These are phyloP conservation scores for Aureobasidium sp. DNA, from an alignment of 2,329 filamentous ascomycete species.

Conservation along the genomic window DNA sequence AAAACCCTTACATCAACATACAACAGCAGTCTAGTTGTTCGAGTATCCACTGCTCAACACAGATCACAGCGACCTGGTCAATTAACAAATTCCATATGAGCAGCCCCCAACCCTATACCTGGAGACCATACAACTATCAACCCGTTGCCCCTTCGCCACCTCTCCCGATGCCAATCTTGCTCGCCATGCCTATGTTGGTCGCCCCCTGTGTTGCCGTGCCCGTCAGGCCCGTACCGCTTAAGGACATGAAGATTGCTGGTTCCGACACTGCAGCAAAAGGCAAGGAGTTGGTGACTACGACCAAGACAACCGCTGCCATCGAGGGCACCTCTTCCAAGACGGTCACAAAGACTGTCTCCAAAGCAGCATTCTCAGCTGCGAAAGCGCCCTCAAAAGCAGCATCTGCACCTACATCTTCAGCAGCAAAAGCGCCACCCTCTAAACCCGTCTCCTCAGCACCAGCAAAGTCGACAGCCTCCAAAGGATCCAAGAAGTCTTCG, in stretches of 20 bases:
- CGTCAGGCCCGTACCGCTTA: not conserved
- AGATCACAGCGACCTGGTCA: not conserved
- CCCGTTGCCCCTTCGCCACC: constrained; percentile 12
- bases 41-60: not conserved
- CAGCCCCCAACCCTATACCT: constrained; percentile 21
- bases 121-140: constrained; percentile 23
- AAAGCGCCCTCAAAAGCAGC: not conserved
- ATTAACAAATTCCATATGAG: not conserved
- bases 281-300: not conserved
- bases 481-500: not conserved
- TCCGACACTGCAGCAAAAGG: not conserved
- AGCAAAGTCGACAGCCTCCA: not conserved
- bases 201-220: not conserved
- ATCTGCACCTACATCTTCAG: not conserved
- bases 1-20: not conserved
- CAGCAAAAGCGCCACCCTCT: not conserved
- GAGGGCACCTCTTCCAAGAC: not conserved
- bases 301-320: not conserved
- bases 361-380: not conserved
- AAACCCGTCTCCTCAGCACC: not conserved
- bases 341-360: not conserved
- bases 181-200: not conserved
- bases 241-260: not conserved
- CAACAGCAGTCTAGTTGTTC: not conserved
- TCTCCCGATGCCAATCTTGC: not conserved